Base-by-base conservation (phyloP, 2,329 filamentous ascomycete genomes). In the Claviceps sp. region DNA sequence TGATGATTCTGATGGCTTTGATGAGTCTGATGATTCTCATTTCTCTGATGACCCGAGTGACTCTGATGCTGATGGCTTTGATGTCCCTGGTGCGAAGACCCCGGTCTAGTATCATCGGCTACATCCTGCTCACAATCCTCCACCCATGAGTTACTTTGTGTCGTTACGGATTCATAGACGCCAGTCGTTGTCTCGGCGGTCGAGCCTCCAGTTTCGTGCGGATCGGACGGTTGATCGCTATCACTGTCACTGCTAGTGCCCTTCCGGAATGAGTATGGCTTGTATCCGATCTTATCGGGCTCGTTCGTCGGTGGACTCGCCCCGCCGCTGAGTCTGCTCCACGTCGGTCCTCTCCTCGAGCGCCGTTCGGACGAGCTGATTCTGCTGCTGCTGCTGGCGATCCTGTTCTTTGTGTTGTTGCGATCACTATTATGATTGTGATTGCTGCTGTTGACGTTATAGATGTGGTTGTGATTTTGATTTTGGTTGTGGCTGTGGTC, bases 221-320 rank as follows among this genome's bases (percentile, higher is more conserved):
- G 26, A 39, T 50, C 50, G 4, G 44, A n/a, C 4, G 43, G 44
- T 16, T 50, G 50, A 2, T 7, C 17, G 22, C 14, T 14, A n/a
- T 10, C 22, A 2, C 30, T 38, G 0, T 56, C 48, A 2, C 19
- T 37, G 1, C 56, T 49, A 0, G 56, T 52, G 26, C 50, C 56
- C 30, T 52, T 59, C n/a, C 56, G 60, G n/a, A 62, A 65, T n/a
- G 62, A 56, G 51, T 66, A 64, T 10, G 68, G 64, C 47, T 72
- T 56, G 55, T 68, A 60, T 7, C 56, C 56, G 13, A 62, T 58
- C 37, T 60, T 61, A 10, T 55, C 53, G 22, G 55, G 44, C 34
- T 50, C 8, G 1, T 50, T 43, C n/a, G 48, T 48, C 24, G 49
- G 13, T 6, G 50, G 41, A 26, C 63, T 45, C 49, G 41, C 22